Evolutionary conservation across 2,329 filamentous ascomycete species (phyloP).

Genomic region (Ceratocystis alfenasii): DNA sequence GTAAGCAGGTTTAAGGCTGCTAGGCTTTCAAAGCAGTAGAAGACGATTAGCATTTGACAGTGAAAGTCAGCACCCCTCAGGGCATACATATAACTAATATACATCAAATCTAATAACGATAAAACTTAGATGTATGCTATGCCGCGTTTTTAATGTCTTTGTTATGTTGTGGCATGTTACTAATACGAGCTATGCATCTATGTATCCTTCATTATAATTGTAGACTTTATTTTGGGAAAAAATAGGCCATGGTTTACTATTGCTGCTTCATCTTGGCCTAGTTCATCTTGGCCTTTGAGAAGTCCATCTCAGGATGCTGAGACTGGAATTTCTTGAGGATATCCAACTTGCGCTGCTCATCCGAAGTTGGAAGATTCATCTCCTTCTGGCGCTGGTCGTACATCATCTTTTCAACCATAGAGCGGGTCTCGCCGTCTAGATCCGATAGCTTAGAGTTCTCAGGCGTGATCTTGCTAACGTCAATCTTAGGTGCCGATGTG

Average conservation of each 20-base stretch:
- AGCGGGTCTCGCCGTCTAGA: slow-evolving; percentile 83
- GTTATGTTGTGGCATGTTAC: too few relatives aligned
- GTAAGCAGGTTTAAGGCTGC: slow-evolving; percentile 66
- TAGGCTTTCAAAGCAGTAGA: slow-evolving; percentile 43
- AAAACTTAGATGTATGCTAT: too few relatives aligned
- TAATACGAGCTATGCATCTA: too few relatives aligned
- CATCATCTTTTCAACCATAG: slow-evolving; percentile 99
- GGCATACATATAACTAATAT: too few relatives aligned
- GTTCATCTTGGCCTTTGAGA: slow-evolving; percentile 56
- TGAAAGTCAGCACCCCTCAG: too few relatives aligned
- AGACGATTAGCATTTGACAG: too few relatives aligned
- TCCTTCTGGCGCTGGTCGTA: slow-evolving; percentile 97
- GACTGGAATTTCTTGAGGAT: slow-evolving; percentile 86
- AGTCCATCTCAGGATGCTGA: slow-evolving; percentile 63
- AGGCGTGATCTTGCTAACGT: slow-evolving; percentile 87
- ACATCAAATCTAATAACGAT: too few relatives aligned
- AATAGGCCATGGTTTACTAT: neutral
- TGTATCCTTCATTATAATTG: neutral
- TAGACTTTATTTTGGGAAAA: neutral
- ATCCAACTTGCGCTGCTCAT: slow-evolving; percentile 91
- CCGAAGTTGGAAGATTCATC: slow-evolving; percentile 72
- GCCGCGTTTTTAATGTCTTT: too few relatives aligned
- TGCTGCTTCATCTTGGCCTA: neutral
- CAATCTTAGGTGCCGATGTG: slow-evolving; percentile 75
- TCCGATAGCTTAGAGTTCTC: slow-evolving; percentile 87